Evolutionary conservation across 2,329 filamentous ascomycete genomes (phyloP), one percentile per base, ranked within the genome.

Genomic region (Phaeosphaeria sp.): DNA sequence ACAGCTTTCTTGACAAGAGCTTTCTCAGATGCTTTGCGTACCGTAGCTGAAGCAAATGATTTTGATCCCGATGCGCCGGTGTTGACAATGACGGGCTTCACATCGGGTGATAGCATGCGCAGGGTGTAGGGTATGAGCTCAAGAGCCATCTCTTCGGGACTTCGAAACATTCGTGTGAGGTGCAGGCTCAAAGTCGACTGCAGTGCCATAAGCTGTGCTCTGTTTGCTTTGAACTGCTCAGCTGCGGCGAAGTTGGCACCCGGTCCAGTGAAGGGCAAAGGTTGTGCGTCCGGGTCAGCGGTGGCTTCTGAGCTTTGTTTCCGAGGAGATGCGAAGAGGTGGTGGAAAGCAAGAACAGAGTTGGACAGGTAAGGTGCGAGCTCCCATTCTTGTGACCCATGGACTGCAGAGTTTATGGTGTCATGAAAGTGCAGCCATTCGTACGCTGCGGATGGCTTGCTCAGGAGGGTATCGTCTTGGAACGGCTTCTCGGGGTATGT

Each of bases 391-490:
- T 97, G 94, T 57, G 86, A 89, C n/a, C 87, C 81, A 73, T 89
- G 96, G 1, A 98, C 84, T 40, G 89, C 87, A 0, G 89, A 88
- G 22, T 92, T 92, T 61, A 96, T 88, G 0, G 83, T 82, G 69
- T 98, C 95, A 77, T 97, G 91, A 77, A 99, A 98, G 75, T 96
- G 84, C 54, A 99, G 86, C 95, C 95, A 99, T 71, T 97, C 94
- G 76, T 97, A 96, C 0, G 92, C 92, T 1, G 86, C 81, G 64
- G 90, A 88, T 0, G 96, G 96, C 73, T 99, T 99, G 33, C 89
- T 91, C 30, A 99, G 87, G 66, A 92, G 90, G 0, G 89, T 90
- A 76, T 99, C 95, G 74, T 99, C 95, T 79, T 97, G 96, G 78
- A 91, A 99, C 20, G 93, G 89, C 67, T 93, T 91, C 43, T 87